Base-by-base conservation (phyloP, 2,329 filamentous ascomycete genomes). In the Zymoseptoria tritici region DNA sequence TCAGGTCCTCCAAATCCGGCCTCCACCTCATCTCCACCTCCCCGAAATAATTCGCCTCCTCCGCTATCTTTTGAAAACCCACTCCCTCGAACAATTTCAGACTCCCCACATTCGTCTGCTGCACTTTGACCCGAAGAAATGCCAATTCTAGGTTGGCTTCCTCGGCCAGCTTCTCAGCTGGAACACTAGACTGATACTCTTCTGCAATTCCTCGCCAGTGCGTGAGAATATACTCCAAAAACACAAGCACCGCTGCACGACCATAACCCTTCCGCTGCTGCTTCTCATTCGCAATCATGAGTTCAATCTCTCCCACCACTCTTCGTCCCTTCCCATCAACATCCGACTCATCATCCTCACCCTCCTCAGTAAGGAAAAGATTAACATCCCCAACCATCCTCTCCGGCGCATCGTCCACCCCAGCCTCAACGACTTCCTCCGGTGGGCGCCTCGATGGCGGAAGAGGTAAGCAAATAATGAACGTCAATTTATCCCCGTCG, bases 401-500 rank as follows among this genome's bases (percentile, higher is more conserved):
- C 5, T 74, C 74, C 0, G 82, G 77, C 1, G 74, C 69, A 68
- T 93, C 90, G 4, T 78, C 76, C 0, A 73, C 72, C 9, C 77
- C 76, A 0, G 79, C 77, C 16, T 64, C 36, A 54, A 78, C 67
- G 1, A 57, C 31, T 55, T n/a, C n/a, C n/a, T n/a, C n/a, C n/a
- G n/a, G n/a, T n/a, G n/a, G n/a, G n/a, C n/a, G n/a, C n/a, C n/a
- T n/a, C n/a, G n/a, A n/a, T 52, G 36, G 13, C 9, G 56, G 29
- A 19, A 58, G 31, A 5, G 66, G 81, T 9, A 80, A 76, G 71
- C 91, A 96, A 57, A 89, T 75, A 72, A 97, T 96, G 68, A 97
- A 97, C 0, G 93, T 97, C 62, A 97, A 75, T 76, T 97, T 97
- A 75, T 97, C 92, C 24, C 78, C 75, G 50, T 94, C 89, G 20